Base-by-base conservation (phyloP, 2,329 filamentous ascomycete genomes). In the Fusarium goolgardi region DNA sequence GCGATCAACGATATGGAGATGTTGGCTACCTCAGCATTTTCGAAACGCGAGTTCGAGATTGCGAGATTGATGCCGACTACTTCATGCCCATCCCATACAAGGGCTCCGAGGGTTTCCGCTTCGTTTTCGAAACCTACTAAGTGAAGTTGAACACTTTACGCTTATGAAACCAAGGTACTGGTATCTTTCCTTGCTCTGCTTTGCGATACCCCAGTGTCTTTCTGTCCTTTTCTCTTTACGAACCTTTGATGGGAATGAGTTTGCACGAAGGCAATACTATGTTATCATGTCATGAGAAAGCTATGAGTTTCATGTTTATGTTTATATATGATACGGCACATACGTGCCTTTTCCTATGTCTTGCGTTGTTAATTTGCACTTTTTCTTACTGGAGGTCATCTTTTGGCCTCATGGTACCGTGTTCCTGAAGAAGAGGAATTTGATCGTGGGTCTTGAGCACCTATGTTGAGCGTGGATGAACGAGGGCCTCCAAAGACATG, bases 31-130 rank as follows among this genome's bases (percentile, higher is more conserved):
- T 80, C 13, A 76, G 71, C 55, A 75, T 80, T 47, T 80, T 75
- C 44, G 73, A 80, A 59, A 79, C 77, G 15, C 74, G 75, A 35
- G 67, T 75, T 11, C 70, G 72, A 49, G 78, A 80, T 55, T 77
- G 75, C 34, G 73, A 78, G 67, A 75, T 79, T 73, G 78, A 77
- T 18, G 74, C 76, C 23, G 78, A 81, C 54, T 80, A 76, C 55
- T 80, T 80, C 27, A 77, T 80, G 59, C 79, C 78, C 10, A 76
- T 80, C 18, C 78, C 78, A 21, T 79, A 76, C 68, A 79, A 79
- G 75, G 75, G 76, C 50, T 75, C 75, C 21, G 75, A 79, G 54
- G 77, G 75, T 8, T 62, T 79, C 46, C 77, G 76, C 32, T 73
- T 80, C 55, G 65, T 76, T 20, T 71, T 80, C 35, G 75, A 78